Evolutionary conservation across 2,329 filamentous ascomycete genomes (phyloP).

Genomic region (Neoascochyta sp.): DNA sequence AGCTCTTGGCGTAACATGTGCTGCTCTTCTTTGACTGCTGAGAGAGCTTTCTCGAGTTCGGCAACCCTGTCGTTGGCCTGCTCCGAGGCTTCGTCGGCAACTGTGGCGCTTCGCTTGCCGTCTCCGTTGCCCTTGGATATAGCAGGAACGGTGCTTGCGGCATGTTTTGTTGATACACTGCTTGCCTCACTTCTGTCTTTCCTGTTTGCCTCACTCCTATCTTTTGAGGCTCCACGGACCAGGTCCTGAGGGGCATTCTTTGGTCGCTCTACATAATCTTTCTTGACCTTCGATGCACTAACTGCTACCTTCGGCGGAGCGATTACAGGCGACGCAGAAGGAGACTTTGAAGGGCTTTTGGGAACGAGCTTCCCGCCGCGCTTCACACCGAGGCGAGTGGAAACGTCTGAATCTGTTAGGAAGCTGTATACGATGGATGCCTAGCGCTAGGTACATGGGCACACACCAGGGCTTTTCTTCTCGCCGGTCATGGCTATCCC

Average conservation of each 20-base stretch:
- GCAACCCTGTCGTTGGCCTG: slow-evolving; percentile 13
- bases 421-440: too few relatives aligned
- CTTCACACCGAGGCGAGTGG: slow-evolving; percentile 24
- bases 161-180: too few relatives aligned
- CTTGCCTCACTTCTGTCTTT: too few relatives aligned
- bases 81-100: not conserved
- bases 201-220: slow-evolving; percentile 11
- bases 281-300: slow-evolving; percentile 24
- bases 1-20: slow-evolving; percentile 23
- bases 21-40: slow-evolving; percentile 20
- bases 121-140: too few relatives aligned
- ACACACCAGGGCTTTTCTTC: slow-evolving; percentile 30
- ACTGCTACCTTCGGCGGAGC: slow-evolving; percentile 32
- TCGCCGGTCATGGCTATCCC: slow-evolving; percentile 25
- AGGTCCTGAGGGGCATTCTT: slow-evolving; percentile 34
- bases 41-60: slow-evolving; percentile 29
- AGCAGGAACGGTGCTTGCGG: too few relatives aligned
- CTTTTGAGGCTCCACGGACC: slow-evolving; percentile 10
- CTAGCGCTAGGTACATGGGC: slow-evolving; percentile 1
- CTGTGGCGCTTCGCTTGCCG: slow-evolving; percentile 2
- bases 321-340: slow-evolving; percentile 17
- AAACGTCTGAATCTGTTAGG: slow-evolving; percentile 17
- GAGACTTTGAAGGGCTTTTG: slow-evolving; percentile 19
- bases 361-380: slow-evolving; percentile 21
- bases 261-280: slow-evolving; percentile 29